These are phyloP conservation scores for Acacia confusa DNA, from an alignment of 306 rosid species.

Conservation along the genomic window DNA sequence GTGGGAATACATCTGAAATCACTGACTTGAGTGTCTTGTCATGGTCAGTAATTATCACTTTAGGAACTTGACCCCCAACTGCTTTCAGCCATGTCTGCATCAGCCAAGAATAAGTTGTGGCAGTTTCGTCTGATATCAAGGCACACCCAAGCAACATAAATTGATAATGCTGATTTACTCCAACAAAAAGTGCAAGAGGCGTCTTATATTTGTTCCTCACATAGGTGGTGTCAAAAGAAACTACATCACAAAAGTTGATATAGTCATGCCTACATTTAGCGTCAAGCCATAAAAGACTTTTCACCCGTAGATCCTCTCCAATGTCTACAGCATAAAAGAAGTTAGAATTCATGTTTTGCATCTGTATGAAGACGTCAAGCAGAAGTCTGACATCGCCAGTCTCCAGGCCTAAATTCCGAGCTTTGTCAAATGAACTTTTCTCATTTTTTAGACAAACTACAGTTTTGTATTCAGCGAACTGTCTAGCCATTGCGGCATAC, in stretches of 20 bases:
- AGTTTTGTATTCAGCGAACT: conserved; percentile 93
- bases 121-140: conserved; percentile 82
- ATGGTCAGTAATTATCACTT: conserved; percentile 79
- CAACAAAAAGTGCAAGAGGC: conserved; percentile 94
- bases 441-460: conserved; percentile 89
- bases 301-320: conserved; percentile 88
- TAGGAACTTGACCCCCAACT: conserved; percentile 87
- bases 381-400: conserved; percentile 73
- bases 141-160: conserved; percentile 95
- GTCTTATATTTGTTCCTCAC: conserved; percentile 84
- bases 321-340: conserved; percentile 85
- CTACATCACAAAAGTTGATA: conserved; percentile 75
- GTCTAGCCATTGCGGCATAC: conserved; percentile 99
- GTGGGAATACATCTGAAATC: conserved; percentile 68
- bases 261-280: conserved; percentile 96
- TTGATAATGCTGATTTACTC: conserved; percentile 96
- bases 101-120: conserved; percentile 71
- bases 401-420: conserved; percentile 76
- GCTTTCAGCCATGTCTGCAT: conserved; percentile 85
- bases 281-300: conserved; percentile 85
- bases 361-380: conserved; percentile 75
- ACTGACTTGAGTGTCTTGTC: conserved; percentile 79
- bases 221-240: conserved; percentile 84
- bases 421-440: conserved; percentile 80
- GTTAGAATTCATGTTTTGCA: conserved; percentile 84